These are phyloP conservation scores for Dictyostelium citrinum DNA, from an alignment of 78 protist genomes.

Conservation along the genomic window DNA sequence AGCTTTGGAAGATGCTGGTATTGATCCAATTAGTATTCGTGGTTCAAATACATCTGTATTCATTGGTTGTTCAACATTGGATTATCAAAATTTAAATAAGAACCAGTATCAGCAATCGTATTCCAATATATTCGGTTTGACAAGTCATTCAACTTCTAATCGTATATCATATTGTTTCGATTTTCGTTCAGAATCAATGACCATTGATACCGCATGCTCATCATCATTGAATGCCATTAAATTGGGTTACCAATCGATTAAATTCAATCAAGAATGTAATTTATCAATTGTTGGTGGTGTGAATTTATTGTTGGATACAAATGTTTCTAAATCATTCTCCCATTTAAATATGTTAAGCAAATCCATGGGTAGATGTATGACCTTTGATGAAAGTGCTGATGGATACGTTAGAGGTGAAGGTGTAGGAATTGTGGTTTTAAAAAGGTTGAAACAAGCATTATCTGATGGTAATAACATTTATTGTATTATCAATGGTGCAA, in stretches of 20 bases:
- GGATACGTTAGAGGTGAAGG: conserved; percentile 92
- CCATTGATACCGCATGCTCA: conserved; percentile 92
- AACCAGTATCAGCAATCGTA: neutral
- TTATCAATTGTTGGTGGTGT: conserved; percentile 83
- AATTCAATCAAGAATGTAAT: too few relatives aligned
- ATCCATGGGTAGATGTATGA: neutral
- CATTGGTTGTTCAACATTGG: too few relatives aligned
- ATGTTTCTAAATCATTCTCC: neutral
- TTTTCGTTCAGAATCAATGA: conserved; percentile 62
- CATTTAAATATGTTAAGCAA: conserved; percentile 35
- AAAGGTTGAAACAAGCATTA: neutral
- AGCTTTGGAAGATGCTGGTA: too few relatives aligned
- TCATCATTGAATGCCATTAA: conserved; percentile 78
- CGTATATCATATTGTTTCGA: conserved; percentile 20
- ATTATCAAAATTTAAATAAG: too few relatives aligned
- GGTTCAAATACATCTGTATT: too few relatives aligned
- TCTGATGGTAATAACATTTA: conserved; percentile 9
- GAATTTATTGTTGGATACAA: conserved; percentile 58
- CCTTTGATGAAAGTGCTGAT: conserved; percentile 85
- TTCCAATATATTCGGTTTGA: neutral
- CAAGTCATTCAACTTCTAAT: neutral
- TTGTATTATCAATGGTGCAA: conserved; percentile 2
- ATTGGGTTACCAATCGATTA: conserved; percentile 26
- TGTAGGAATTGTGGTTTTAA: conserved; percentile 65
- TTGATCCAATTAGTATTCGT: too few relatives aligned